Evolutionary conservation across 768 basidiomycete species (phyloP).

Genomic region (Pulveroboletus sp.): DNA sequence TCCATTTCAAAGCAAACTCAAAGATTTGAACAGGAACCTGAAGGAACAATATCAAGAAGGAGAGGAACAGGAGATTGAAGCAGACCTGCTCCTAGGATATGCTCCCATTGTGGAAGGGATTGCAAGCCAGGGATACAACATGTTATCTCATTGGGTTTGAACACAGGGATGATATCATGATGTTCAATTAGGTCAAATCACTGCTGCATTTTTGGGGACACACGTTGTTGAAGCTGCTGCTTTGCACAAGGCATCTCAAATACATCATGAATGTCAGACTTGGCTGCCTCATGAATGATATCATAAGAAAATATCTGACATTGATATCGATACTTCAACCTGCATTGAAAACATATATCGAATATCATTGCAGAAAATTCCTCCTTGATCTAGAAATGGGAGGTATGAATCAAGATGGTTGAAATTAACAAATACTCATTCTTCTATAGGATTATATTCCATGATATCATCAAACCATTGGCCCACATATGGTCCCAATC

Average conservation of each 20-base stretch:
- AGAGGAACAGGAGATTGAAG: neutral
- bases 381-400: neutral
- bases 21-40: neutral
- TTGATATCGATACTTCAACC: neutral
- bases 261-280: neutral
- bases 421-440: no score
- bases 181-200: neutral
- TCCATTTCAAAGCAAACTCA: neutral
- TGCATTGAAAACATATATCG: neutral
- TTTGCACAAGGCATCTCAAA: no score
- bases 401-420: neutral
- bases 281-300: neutral
- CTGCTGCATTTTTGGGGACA: neutral
- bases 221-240: neutral
- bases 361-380: neutral
- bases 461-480: neutral
- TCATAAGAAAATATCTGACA: neutral
- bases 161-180: neutral
- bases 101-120: neutral
- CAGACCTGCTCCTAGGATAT: neutral
- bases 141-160: neutral
- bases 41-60: rapidly evolving
- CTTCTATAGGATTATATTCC: neutral
- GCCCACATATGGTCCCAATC: neutral
- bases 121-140: neutral